Evolutionary conservation across 148 eudicot species (phyloP).

Genomic region (Arbutus unedo): DNA sequence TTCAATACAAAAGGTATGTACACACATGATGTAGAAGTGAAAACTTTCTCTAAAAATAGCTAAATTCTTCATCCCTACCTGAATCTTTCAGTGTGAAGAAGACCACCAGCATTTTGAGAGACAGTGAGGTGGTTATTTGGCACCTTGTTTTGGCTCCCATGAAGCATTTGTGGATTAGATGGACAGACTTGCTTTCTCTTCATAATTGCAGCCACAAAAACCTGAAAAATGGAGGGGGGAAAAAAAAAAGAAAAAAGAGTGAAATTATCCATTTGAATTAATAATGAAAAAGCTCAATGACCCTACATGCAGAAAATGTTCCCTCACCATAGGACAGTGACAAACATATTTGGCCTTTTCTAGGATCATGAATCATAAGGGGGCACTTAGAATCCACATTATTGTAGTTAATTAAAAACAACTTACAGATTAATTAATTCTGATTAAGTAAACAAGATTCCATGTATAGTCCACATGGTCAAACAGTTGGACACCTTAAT

Average conservation of each 20-base stretch:
- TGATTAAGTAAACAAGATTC: constrained; percentile 13
- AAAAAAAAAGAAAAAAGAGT: not conserved
- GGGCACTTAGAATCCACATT: not conserved
- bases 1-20: too few species aligned
- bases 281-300: constrained; percentile 15
- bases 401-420: not conserved
- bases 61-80: constrained; percentile 36
- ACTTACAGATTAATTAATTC: constrained; percentile 3
- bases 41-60: not conserved
- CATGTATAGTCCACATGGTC: constrained; percentile 25
- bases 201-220: constrained; percentile 79
- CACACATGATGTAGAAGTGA: too few species aligned
- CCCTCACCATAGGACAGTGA: constrained; percentile 18
- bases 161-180: constrained; percentile 57
- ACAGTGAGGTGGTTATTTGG: constrained; percentile 19
- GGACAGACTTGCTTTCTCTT: constrained; percentile 71
- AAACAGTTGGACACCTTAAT: constrained; percentile 10
- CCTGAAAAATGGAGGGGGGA: constrained; percentile 34
- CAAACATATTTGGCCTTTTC: not conserved
- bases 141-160: constrained; percentile 44
- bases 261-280: not conserved
- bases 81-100: constrained; percentile 54
- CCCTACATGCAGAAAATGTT: constrained; percentile 23
- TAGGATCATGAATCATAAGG: constrained; percentile 1
- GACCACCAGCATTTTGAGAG: constrained; percentile 24